A percentile compares a stretch with the other conserved stretches of the same genome.
Conservation (phyloP, 1,284 basidiomycete genomes). For the Phellopilus nigrolimitatus region DNA sequence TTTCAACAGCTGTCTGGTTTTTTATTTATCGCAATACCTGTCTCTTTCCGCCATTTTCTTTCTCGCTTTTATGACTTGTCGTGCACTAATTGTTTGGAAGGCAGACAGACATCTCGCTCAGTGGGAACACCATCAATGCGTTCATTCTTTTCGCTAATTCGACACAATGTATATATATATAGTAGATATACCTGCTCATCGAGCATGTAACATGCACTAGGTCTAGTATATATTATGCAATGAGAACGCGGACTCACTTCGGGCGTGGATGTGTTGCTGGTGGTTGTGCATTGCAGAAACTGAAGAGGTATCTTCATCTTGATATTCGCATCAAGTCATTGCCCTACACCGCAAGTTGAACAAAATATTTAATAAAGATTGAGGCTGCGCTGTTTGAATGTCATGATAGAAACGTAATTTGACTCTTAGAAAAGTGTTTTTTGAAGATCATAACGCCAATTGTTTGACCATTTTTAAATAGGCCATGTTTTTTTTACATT, state of each 20-base stretch:
- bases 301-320: too few species aligned
- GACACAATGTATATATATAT: conserved; percentile 15
- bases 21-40: conserved; percentile 17
- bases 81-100: conserved; percentile 12
- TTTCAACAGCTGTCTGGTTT: conserved; percentile 1
- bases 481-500: too few species aligned
- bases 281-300: too few species aligned
- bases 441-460: too few species aligned
- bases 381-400: too few species aligned
- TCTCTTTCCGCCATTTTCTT: conserved; percentile 2
- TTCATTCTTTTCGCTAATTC: conserved; percentile 5
- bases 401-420: too few species aligned
- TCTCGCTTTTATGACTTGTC: conserved; percentile 2
- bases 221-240: not conserved
- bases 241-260: not conserved
- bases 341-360: too few species aligned
- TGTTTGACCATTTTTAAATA: too few species aligned
- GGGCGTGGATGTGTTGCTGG: not conserved
- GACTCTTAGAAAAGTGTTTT: too few species aligned
- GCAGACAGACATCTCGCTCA: conserved; percentile 10
- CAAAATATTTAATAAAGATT: too few species aligned
- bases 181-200: conserved; percentile 13
- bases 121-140: conserved; percentile 1
- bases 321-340: too few species aligned
- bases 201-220: not conserved